Percentiles rank a stretch among this genome's conserved stretches.
Evolutionary conservation across 768 basidiomycete genomes (phyloP).

Genomic region (Kwoniella bestiolae): DNA sequence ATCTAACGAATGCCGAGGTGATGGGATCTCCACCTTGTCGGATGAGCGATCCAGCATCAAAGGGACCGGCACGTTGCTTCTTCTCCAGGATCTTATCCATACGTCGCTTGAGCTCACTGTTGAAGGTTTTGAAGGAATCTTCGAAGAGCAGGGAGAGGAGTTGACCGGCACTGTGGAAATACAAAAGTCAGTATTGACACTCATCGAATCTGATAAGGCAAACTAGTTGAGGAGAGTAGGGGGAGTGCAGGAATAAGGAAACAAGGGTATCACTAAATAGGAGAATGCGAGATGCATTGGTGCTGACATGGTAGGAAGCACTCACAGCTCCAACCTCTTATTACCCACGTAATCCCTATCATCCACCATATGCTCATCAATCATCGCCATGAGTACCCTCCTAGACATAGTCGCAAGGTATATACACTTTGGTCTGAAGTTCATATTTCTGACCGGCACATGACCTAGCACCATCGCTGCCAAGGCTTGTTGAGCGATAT

Average conservation of each 20-base stretch:
- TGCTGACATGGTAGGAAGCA: too few relatives aligned
- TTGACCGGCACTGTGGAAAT: slow-evolving; percentile 77
- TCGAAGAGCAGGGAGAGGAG: slow-evolving; percentile 93
- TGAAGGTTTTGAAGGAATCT: slow-evolving; percentile 98
- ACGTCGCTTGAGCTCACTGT: slow-evolving; percentile 87
- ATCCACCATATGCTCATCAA: slow-evolving; percentile 95
- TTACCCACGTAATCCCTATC: slow-evolving; percentile 99
- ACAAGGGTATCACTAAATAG: too few relatives aligned
- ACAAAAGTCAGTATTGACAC: not conserved
- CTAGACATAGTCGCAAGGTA: slow-evolving; percentile 98
- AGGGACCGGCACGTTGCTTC: slow-evolving; percentile 88
- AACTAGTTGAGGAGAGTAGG: not conserved
- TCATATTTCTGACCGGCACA: slow-evolving; percentile 84
- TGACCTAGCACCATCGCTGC: slow-evolving; percentile 97
- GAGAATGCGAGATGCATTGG: too few relatives aligned
- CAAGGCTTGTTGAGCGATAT: slow-evolving; percentile 94
- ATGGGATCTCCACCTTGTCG: slow-evolving; percentile 95
- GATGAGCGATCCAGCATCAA: slow-evolving; percentile 87
- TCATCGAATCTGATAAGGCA: too few relatives aligned
- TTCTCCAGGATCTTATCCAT: slow-evolving; percentile 99
- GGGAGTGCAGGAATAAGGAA: not conserved
- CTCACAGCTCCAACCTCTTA: slow-evolving; percentile 94
- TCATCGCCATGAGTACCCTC: slow-evolving; percentile 92
- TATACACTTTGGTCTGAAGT: slow-evolving; percentile 91
- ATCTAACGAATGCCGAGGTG: slow-evolving; percentile 91